Evolutionary conservation across 805 yeast species (phyloP), one percentile per base, ranked within the genome.

Genomic region (Candida parachauliodes): DNA sequence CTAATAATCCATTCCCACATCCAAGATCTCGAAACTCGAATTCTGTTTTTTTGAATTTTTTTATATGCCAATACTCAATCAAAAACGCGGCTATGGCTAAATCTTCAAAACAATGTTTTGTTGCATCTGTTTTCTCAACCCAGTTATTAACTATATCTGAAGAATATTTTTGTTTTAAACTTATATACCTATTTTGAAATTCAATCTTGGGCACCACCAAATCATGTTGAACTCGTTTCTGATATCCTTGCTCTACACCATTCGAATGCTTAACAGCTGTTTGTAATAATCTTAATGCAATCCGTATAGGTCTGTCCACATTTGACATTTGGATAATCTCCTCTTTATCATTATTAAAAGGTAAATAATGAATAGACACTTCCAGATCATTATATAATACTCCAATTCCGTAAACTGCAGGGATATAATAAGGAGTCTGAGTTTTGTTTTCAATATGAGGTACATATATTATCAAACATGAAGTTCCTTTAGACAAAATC

Each of bases 61-160:
- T 54, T 32, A 71, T 65, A 6, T 60, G 60, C 98, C 98, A 91
- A 24, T 86, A 70, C 60, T 87, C 95, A 19, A 91, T 85, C 43
- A 91, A 67, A 49, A 91, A 91, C 0, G 97, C 95, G 1, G 97
- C 97, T 48, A 91, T 89, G 3, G 96, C 94, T 37, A 91, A 76
- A 57, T 91, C 98, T 65, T 91, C 98, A 63, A 89, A 91, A 0
- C 91, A 97, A 62, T 91, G 98, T 57, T 91, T 91, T 49, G 82
- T 76, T 2, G 97, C 97, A 59, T 91, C 97, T 2, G 98, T 91
- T 21, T 82, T 79, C 60, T 91, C 98, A n/a, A 73, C 79, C 98
- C 98, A 91, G 46, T 72, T 74, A 28, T 81, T 85, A 9, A 88
- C 88, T 34, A 91, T 62, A 12, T 64, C 59, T 19, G 81, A 76